Evolutionary conservation across 305 asterid genomes (phyloP).

Genomic region (Fraxinus sp.): DNA sequence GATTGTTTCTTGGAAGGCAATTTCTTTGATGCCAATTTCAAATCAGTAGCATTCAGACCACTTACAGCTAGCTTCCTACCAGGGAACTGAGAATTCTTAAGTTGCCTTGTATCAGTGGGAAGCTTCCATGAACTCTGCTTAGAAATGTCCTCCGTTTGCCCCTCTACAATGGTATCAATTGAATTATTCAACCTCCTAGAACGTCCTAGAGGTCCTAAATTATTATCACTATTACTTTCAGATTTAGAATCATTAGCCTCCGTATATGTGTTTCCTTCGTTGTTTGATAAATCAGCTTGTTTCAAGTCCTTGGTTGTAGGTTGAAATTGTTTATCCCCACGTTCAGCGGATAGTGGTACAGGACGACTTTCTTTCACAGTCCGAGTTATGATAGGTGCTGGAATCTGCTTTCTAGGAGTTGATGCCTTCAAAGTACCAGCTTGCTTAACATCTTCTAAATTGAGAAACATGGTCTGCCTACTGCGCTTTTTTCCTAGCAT

Average conservation of each 20-base stretch:
- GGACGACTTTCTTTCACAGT: conserved; percentile 66
- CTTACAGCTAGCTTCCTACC: conserved; percentile 59
- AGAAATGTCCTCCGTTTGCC: conserved; percentile 34
- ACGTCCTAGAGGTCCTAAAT: conserved; percentile 48
- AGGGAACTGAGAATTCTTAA: conserved; percentile 58
- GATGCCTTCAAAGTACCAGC: conserved; percentile 70
- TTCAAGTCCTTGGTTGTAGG: conserved; percentile 49
- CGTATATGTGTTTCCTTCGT: conserved; percentile 48
- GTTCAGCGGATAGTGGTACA: conserved; percentile 43
- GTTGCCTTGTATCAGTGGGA: conserved; percentile 61
- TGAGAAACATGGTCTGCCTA: conserved; percentile 93
- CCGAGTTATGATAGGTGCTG: conserved; percentile 72
- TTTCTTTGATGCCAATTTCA: conserved; percentile 60
- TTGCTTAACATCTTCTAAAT: conserved; percentile 92
- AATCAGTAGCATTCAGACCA: conserved; percentile 51
- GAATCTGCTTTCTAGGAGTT: conserved; percentile 89
- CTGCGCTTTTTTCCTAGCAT: conserved; percentile 95
- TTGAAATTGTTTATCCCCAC: conserved; percentile 72
- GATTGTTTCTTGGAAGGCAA: conserved; percentile 70
- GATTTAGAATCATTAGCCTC: conserved; percentile 67
- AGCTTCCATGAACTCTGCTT: conserved; percentile 79
- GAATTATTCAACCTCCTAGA: conserved; percentile 65
- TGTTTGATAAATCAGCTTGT: conserved; percentile 52
- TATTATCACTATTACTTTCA: conserved; percentile 66
- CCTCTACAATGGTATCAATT: conserved; percentile 58